A percentile compares a stretch with the other conserved stretches of the same genome.
phyloP scores from a whole-genome alignment of 2,329 filamentous ascomycete genomes.

The Metarhizium robertsii region DNA sequence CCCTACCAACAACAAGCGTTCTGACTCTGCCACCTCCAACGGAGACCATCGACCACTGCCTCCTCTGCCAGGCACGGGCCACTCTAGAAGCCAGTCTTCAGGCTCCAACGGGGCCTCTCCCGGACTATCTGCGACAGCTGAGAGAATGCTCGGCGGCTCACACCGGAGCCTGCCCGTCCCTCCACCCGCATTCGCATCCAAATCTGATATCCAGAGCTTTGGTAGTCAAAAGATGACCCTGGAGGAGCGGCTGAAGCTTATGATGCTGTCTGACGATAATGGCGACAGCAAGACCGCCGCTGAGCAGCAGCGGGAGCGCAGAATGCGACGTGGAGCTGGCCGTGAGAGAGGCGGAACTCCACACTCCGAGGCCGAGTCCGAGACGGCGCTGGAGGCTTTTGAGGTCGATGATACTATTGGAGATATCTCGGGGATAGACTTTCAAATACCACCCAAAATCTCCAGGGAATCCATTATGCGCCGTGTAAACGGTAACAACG shows the following conservation, averaged over 20 bases:
- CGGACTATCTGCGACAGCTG: slow-evolving; percentile 60
- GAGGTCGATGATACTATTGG: slow-evolving; percentile 52
- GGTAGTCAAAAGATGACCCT: slow-evolving; percentile 69
- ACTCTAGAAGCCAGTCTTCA: slow-evolving; percentile 28
- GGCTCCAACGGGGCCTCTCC: slow-evolving; percentile 47
- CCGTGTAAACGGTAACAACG: slow-evolving; percentile 62
- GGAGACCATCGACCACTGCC: slow-evolving; percentile 78
- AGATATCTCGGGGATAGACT: slow-evolving; percentile 52
- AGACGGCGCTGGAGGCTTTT: slow-evolving; percentile 24
- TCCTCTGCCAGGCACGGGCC: slow-evolving; percentile 61
- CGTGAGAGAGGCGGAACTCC: slow-evolving; percentile 40
- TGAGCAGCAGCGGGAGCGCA: slow-evolving; percentile 58
- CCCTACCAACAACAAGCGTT: slow-evolving; percentile 51
- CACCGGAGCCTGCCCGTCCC: slow-evolving; percentile 65
- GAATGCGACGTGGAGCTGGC: slow-evolving; percentile 53
- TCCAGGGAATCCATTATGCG: slow-evolving; percentile 89
- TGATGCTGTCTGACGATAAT: slow-evolving; percentile 70
- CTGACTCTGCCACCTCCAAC: slow-evolving; percentile 68
- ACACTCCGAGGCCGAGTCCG: slow-evolving; percentile 28
- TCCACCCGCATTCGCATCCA: slow-evolving; percentile 58
- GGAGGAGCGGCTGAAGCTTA: slow-evolving; percentile 76
- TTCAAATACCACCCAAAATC: slow-evolving; percentile 65
- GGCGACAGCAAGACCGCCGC: slow-evolving; percentile 45
- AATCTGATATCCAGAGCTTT: slow-evolving; percentile 70
- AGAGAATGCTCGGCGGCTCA: slow-evolving; percentile 56